Percentiles rank a stretch among this genome's conserved stretches.
phyloP scores from a whole-genome alignment of 495 filamentous ascomycete species.

The Staphylotrichum tortipilum region DNA sequence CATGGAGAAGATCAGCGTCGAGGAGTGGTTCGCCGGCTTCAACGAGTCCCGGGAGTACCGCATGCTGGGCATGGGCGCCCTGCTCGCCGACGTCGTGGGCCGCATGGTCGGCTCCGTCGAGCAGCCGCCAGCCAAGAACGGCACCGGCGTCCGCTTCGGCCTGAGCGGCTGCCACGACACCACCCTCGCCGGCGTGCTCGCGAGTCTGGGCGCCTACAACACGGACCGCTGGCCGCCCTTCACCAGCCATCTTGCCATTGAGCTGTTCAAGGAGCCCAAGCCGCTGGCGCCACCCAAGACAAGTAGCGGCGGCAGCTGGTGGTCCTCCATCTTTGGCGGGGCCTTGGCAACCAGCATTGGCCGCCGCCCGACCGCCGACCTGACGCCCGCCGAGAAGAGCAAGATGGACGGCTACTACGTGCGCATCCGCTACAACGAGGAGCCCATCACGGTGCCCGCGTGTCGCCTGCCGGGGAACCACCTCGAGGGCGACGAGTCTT shows the following conservation, averaged over 20 bases:
- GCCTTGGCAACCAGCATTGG: conserved; percentile 33
- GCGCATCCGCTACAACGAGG: conserved; percentile 89
- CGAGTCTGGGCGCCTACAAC: conserved; percentile 71
- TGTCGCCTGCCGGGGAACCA: conserved; percentile 73
- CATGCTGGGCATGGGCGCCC: conserved; percentile 69
- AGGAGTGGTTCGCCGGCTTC: conserved; percentile 93
- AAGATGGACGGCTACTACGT: conserved; percentile 72
- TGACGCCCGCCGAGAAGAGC: conserved; percentile 42
- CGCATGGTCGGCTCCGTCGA: conserved; percentile 72
- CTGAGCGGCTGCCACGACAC: conserved; percentile 93
- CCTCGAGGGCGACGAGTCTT: conserved; percentile 76
- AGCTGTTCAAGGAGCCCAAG: conserved; percentile 61
- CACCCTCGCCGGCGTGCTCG: conserved; percentile 70
- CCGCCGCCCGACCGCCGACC: conserved; percentile 40
- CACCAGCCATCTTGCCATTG: conserved; percentile 83
- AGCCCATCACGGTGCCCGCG: conserved; percentile 68
- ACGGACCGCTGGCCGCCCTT: conserved; percentile 77
- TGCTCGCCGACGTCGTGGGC: conserved; percentile 76
- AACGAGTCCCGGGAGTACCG: conserved; percentile 77
- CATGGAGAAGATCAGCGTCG: conserved; percentile 70
- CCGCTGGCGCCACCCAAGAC: background rate
- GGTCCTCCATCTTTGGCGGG: conserved; percentile 36
- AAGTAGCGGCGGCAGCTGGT: conserved; percentile 35
- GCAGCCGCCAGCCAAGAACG: conserved; percentile 6
- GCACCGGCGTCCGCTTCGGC: conserved; percentile 36